phyloP scores from a whole-genome alignment of 202 grass and related monocot genomes.

The Carex arenaria region DNA sequence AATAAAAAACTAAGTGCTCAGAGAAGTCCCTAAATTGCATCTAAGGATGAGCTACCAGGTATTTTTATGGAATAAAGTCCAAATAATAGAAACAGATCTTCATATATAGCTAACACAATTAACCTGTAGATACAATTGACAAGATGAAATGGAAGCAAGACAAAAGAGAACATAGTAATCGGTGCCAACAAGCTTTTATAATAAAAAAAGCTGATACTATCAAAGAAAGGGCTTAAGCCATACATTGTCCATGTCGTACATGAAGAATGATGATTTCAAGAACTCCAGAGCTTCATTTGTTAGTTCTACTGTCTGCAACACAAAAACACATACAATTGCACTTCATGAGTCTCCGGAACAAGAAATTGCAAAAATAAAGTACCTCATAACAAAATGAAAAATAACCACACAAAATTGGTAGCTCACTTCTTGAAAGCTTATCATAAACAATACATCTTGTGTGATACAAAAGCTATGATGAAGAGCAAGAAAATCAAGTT shows the following conservation, averaged over 20 bases:
- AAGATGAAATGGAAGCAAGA: not conserved
- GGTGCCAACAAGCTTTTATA: not conserved
- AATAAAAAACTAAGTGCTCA: not conserved
- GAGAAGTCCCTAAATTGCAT: not conserved
- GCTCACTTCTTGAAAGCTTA: not conserved
- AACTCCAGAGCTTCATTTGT: slow-evolving; percentile 74
- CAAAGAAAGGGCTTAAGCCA: slow-evolving; percentile 22
- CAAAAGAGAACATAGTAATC: not conserved
- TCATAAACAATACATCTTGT: not conserved
- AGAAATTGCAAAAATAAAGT: not conserved
- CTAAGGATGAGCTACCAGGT: not conserved
- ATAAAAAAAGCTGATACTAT: not conserved
- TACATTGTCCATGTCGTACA: slow-evolving; percentile 95
- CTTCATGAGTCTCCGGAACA: not conserved
- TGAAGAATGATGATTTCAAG: slow-evolving; percentile 75
- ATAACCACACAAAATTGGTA: slow-evolving; percentile 4
- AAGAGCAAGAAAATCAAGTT: not conserved
- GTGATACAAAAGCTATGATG: not conserved
- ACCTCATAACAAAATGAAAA: not conserved
- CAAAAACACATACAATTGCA: not conserved
- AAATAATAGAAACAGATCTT: not conserved
- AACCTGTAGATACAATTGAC: not conserved
- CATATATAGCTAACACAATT: not conserved
- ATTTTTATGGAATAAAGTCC: not conserved
- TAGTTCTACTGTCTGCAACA: slow-evolving; percentile 76